Evolutionary conservation across 805 yeast genomes (phyloP).

Genomic region (Lachancea mirantina): DNA sequence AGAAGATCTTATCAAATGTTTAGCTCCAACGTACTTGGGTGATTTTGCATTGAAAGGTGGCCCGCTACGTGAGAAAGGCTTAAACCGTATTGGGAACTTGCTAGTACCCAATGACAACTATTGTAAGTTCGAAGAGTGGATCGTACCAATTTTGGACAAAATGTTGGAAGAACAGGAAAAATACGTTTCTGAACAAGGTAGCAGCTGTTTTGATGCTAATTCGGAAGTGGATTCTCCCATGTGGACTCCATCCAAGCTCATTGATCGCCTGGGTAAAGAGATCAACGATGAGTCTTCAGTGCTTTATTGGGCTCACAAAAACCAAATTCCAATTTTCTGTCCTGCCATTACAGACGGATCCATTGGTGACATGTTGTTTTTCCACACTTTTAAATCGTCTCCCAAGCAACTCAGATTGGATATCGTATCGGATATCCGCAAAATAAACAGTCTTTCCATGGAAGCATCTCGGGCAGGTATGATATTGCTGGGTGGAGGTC

Average conservation of each 20-base stretch:
- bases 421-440: conserved; percentile 88
- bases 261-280: conserved; percentile 91
- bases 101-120: conserved; percentile 97
- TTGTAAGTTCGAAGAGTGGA: conserved; percentile 98
- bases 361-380: conserved; percentile 96
- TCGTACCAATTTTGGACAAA: conserved; percentile 84
- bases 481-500: conserved; percentile 94
- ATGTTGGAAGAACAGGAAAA: conserved; percentile 85
- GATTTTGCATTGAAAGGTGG: conserved; percentile 80
- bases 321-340: conserved; percentile 91
- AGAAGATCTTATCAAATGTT: conserved; percentile 92
- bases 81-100: conserved; percentile 96
- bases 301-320: conserved; percentile 96
- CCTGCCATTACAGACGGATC: conserved; percentile 98
- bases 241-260: conserved; percentile 92
- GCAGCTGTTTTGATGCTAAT: conserved; percentile 49
- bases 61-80: conserved; percentile 82
- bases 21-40: conserved; percentile 94
- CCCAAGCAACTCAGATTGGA: conserved; percentile 87
- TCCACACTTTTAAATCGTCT: conserved; percentile 93
- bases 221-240: conserved; percentile 41
- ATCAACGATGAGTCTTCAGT: conserved; percentile 91
- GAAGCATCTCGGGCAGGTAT: conserved; percentile 92
- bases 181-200: conserved; percentile 47
- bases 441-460: conserved; percentile 89